A percentile compares a stretch with the other conserved stretches of the same genome.
phyloP scores from a whole-genome alignment of 2,329 filamentous ascomycete genomes.

The Calycina marina region DNA sequence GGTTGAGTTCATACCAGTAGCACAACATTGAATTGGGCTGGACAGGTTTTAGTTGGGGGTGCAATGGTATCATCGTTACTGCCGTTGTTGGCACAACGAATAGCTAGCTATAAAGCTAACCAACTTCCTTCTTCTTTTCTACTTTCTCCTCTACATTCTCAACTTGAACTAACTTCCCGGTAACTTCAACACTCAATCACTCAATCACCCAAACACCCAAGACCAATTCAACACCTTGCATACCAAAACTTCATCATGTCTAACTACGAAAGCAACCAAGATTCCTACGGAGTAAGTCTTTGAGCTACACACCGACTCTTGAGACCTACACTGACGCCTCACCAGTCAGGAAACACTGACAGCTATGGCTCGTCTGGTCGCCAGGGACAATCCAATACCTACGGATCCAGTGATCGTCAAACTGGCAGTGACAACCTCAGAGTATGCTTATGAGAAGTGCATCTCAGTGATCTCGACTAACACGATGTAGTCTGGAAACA shows the following conservation, averaged over 20 bases:
- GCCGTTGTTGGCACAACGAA: too few species aligned
- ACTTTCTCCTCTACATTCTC: not conserved
- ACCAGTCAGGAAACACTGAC: constrained; percentile 11
- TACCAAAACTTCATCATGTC: constrained; percentile 17
- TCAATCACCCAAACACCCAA: too few species aligned
- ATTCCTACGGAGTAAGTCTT: constrained; percentile 12
- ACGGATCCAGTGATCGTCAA: constrained; percentile 5
- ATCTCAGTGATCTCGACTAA: too few species aligned
- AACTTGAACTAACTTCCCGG: not conserved
- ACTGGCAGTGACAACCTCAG: constrained; percentile 2
- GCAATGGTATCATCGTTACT: too few species aligned
- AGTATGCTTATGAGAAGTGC: not conserved
- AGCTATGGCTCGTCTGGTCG: constrained; percentile 13
- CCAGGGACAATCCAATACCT: constrained; percentile 6
- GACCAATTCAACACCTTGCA: constrained; percentile 1
- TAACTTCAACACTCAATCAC: constrained; percentile 3
- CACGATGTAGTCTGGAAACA: constrained; percentile 1
- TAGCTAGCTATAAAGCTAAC: too few species aligned
- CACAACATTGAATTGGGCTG: too few species aligned
- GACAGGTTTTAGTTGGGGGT: too few species aligned
- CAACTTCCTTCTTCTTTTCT: not conserved
- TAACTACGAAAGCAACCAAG: constrained; percentile 18
- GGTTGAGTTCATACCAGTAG: too few species aligned
- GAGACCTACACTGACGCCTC: too few species aligned
- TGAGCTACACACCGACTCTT: constrained; percentile 1